phyloP scores from a whole-genome alignment of 768 basidiomycete species.

The Tephrocybe sp. region DNA sequence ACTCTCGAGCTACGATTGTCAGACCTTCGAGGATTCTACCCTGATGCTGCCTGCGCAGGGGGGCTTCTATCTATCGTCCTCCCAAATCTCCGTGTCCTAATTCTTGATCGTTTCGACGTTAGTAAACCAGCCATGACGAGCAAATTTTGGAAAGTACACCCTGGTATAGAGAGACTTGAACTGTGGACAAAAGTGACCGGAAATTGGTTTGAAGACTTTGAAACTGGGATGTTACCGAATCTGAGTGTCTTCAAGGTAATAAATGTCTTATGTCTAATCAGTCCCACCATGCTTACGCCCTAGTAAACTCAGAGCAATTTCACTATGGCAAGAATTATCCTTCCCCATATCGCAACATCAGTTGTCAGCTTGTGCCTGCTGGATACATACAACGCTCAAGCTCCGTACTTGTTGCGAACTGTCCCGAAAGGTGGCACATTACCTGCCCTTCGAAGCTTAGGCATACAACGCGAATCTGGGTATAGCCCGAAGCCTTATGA shows the following conservation, averaged over 20 bases:
- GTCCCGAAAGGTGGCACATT: slow-evolving; percentile 2
- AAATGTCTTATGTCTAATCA: not conserved
- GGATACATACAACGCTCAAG: slow-evolving; percentile 10
- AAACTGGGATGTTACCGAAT: slow-evolving; percentile 6
- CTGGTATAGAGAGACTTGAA: slow-evolving; percentile 8
- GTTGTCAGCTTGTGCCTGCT: slow-evolving; percentile 5
- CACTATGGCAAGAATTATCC: not conserved
- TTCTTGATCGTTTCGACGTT: slow-evolving; percentile 2
- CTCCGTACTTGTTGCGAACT: slow-evolving; percentile 3
- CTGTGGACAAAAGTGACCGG: not conserved
- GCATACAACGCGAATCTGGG: slow-evolving; percentile 4
- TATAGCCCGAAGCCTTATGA: slow-evolving; percentile 1
- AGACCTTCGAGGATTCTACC: not conserved
- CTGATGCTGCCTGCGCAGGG: not conserved
- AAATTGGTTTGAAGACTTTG: slow-evolving; percentile 6
- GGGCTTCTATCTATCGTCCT: not conserved
- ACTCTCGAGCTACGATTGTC: slow-evolving; percentile 3
- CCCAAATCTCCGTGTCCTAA: not conserved
- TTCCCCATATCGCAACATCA: slow-evolving; percentile 3
- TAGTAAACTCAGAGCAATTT: slow-evolving; percentile 1
- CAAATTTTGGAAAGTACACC: slow-evolving; percentile 6
- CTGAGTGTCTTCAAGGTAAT: slow-evolving; percentile 7
- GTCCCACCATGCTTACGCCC: not conserved
- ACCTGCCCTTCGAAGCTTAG: slow-evolving; percentile 8
- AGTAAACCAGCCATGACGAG: not conserved